Conservation (phyloP, 108 stramenopile species). For the Parietichytrium sp. region DNA sequence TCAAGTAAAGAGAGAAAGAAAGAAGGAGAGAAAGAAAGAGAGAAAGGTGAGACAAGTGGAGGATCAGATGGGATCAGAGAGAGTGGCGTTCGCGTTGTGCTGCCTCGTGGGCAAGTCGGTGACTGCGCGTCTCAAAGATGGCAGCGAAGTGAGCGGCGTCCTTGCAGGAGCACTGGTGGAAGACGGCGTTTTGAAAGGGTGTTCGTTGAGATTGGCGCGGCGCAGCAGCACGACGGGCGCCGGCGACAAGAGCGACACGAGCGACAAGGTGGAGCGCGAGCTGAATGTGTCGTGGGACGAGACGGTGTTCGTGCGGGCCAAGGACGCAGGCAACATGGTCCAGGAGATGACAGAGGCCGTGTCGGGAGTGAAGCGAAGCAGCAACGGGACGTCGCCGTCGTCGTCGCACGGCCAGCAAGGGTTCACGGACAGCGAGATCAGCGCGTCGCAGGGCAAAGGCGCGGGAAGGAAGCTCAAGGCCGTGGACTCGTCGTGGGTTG, state of each 20-base stretch:
- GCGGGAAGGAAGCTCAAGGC: not conserved
- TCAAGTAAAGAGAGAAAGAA: no score
- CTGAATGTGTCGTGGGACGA: not conserved
- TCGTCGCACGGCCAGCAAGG: no score
- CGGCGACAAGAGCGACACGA: no score
- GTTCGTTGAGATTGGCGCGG: not conserved
- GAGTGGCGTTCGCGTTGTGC: slow-evolving; percentile 4
- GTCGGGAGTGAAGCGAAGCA: not conserved
- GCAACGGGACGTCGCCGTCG: not conserved
- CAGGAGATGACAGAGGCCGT: no score
- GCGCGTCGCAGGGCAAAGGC: not conserved
- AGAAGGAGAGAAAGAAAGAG: no score
- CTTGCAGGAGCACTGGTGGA: not conserved
- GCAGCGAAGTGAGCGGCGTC: slow-evolving; percentile 3
- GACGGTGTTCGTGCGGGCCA: not conserved
- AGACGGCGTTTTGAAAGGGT: not conserved
- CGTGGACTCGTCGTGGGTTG: not conserved
- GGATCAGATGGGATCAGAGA: no score
- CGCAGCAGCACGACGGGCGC: not conserved
- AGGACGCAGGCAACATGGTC: slow-evolving; percentile 18
- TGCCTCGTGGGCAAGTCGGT: slow-evolving; percentile 14
- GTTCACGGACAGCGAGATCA: slow-evolving; percentile 32
- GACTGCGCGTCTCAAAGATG: not conserved
- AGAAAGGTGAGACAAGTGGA: no score
- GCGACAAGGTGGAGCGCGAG: not conserved